Base-by-base conservation (phyloP, 164 flowering plant genomes). In the Umbellularia californica region DNA sequence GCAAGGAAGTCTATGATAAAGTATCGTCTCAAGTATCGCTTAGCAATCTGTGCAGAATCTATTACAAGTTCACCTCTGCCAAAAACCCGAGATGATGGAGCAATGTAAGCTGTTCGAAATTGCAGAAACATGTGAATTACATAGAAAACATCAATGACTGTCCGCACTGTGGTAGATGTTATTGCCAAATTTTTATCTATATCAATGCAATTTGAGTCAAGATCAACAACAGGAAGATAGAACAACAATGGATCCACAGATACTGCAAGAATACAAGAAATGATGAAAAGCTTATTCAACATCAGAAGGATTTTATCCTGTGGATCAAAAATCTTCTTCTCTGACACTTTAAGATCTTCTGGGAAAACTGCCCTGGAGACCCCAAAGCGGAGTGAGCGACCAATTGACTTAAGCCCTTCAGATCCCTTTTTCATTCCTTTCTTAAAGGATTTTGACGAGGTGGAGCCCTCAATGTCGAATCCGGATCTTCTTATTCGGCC, bases 41-140 rank as follows among this genome's bases (percentile, higher is more conserved):
- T 90, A 12, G 99, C 99, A 74, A 96, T 96, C 78, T 89, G 82
- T 79, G 85, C 86, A 78, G 95, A 88, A 83, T 94, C 94, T 72
- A 92, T 89, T 55, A 94, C 98, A 79, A 96, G 99, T 86, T 91
- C 99, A 77, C 99, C 99, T 65, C 98, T 87, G 65, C 99, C 99
- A 83, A 96, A 96, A 60, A 94, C 99, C 74, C 98, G 90, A 79
- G 99, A 96, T 65, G 97, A 90, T 64, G 98, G 99, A 41, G 99
- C 99, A 84, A 96, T 92, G 77, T 86, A 96, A 72, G 97, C 99
- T 27, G 98, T 96, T 25, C 97, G 92, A 74, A 94, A 96, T 74
- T 92, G 97, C 58, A 96, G 90, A 80, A 82, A 86, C 92, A 96
- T 94, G 87, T 80, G 97, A 76, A 92, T 81, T 58, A 92, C 87